Evolutionary conservation across 192 early-diverging fungal genomes (phyloP), one percentile per base, ranked within the genome.

Genomic region (Coemansia sp.): DNA sequence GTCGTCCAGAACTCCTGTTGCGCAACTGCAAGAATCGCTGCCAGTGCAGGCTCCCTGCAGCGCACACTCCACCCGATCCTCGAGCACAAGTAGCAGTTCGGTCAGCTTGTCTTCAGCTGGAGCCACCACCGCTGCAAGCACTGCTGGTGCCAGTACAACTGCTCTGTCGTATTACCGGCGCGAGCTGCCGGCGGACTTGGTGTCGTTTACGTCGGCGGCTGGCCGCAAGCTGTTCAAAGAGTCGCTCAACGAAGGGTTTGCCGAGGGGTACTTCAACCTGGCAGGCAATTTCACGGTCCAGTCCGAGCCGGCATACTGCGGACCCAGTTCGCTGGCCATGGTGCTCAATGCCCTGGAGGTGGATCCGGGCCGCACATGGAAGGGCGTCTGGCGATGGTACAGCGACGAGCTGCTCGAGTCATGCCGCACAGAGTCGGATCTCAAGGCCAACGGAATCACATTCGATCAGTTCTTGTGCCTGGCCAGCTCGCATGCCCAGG

Each of bases 381-480:
- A 95, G 72, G 95, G 95, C 19, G 90, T 90, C 2, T 97, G 95
- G 95, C 74, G 91, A 27, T 94, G 91, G 90, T 93, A 89, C 63
- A 82, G 74, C 58, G 89, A 91, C 66, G 89, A 91, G 64, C 69
- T 89, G 18, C 77, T 91, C n/a, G 74, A 89, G 35, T 87, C 87
- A 39, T 91, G 89, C 61, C 80, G 85, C 0, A 73, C 83, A 0
- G 80, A 84, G 27, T 87, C 91, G 22, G 83, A 90, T 21, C 84
- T 97, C 62, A 88, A 88, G 43, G 75, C 86, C 21, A 88, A 87
- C 61, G 95, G 95, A 0, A 92, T 94, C 41, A 95, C 93, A 0
- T 93, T 93, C 64, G 85, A 87, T 54, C 89, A 98, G 77, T 92
- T 98, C 63, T 86, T 87, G 0, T 98, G 93, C 56, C 69, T 95